Percentiles rank a stretch among this genome's conserved stretches.
phyloP scores from a whole-genome alignment of 805 yeast genomes.

The Candida stauntonica region DNA sequence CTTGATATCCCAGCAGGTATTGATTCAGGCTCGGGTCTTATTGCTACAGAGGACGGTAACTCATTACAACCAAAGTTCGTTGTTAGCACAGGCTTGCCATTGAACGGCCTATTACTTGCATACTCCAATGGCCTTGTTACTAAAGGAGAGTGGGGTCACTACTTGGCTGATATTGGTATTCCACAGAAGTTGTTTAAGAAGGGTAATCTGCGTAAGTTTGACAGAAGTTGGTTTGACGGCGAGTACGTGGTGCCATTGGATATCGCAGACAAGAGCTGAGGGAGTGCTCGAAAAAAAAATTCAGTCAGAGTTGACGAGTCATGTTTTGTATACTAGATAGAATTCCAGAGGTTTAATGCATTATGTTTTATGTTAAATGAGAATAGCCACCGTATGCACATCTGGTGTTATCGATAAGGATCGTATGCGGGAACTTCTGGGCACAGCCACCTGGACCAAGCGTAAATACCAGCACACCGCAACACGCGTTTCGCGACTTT shows the following conservation, averaged over 20 bases:
- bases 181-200: conserved; percentile 52
- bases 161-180: conserved; percentile 65
- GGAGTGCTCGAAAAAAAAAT: no score
- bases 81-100: conserved; percentile 69
- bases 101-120: conserved; percentile 56
- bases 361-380: no score
- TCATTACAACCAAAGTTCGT: conserved; percentile 50
- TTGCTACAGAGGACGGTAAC: conserved; percentile 27
- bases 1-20: conserved; percentile 80
- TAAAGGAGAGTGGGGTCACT: conserved; percentile 50
- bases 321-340: neutral
- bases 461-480: no score
- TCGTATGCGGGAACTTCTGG: neutral
- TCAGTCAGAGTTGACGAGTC: no score
- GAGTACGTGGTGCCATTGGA: conserved; percentile 18
- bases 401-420: neutral
- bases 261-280: conserved; percentile 6
- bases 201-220: conserved; percentile 44
- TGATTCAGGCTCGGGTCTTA: conserved; percentile 73
- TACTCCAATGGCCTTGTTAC: conserved; percentile 49
- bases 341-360: neutral
- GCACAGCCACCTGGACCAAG: neutral
- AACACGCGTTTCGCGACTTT: neutral
- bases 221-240: conserved; percentile 28
- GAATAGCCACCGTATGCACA: no score